Conservation (phyloP, 805 yeast species). For the Candida rishiriensis region DNA sequence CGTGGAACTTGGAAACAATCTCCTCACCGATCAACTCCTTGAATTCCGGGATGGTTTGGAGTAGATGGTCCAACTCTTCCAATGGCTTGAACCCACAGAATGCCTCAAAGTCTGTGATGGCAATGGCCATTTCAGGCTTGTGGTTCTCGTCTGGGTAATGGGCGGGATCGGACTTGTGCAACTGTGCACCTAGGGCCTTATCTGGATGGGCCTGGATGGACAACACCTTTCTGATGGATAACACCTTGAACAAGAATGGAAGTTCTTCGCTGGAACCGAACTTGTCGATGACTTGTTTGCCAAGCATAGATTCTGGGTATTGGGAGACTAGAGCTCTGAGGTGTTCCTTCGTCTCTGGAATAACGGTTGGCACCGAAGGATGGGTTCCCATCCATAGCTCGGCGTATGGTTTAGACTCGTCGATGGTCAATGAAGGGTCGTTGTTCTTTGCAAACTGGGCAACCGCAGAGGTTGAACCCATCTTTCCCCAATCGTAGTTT, state of each 20-base stretch:
- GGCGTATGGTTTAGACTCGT: constrained; percentile 83
- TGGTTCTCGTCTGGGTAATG: constrained; percentile 98
- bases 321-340: constrained; percentile 64
- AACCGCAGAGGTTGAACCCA: constrained; percentile 81
- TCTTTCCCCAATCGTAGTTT: constrained; percentile 49
- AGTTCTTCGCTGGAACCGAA: constrained; percentile 68
- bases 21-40: constrained; percentile 63
- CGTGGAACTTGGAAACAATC: constrained; percentile 47
- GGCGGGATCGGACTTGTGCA: constrained; percentile 80
- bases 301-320: constrained; percentile 57
- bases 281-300: constrained; percentile 51
- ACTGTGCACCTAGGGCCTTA: constrained; percentile 69
- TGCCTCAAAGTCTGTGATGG: constrained; percentile 93
- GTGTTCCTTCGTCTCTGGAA: constrained; percentile 48
- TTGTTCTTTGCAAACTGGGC: constrained; percentile 80
- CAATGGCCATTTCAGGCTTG: constrained; percentile 99
- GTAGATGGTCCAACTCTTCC: constrained; percentile 63
- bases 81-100: constrained; percentile 97
- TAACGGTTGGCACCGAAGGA: constrained; percentile 78
- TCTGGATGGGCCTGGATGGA: constrained; percentile 98
- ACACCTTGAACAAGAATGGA: constrained; percentile 91
- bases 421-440: constrained; percentile 56
- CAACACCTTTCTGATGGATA: constrained; percentile 88
- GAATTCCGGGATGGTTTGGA: constrained; percentile 75
- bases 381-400: constrained; percentile 99